Evolutionary conservation across 768 basidiomycete genomes (phyloP), one percentile per base, ranked within the genome.

Genomic region (Cystobasidium onofrii): DNA sequence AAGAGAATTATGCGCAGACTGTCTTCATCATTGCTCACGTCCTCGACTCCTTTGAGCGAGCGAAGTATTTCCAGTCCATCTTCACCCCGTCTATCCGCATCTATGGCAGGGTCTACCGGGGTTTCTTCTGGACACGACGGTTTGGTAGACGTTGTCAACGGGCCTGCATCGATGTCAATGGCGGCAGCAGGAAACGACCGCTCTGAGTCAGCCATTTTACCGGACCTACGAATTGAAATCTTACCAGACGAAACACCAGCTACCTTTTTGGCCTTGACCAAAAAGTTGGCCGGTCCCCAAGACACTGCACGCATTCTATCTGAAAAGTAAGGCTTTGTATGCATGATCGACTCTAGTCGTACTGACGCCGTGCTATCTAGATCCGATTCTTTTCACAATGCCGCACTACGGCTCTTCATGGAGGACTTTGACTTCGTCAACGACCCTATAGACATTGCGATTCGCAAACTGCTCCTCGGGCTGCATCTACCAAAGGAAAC

Each of bases 401-500:
- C 85, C 69, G 89, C 92, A 1, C 84, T 97, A 63, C 84, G 84
- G 71, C 78, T 84, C 15, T 94, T 91, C 80, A 85, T 98, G 74
- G 83, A 83, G 57, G 85, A 85, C 52, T 98, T 97, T 80, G 85
- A 88, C 76, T 96, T 98, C 79, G 15, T 41, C 6, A 84, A 85
- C 57, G 88, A 92, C 77, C 89, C 96, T 12, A 85, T 99, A 39
- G 96, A 99, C 79, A 87, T 98, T 34, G 91, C 96, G 23, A 83
- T 99, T 50, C 88, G 96, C 46, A 88, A 87, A 78, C 80, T 99
- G 61, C 84, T 99, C 41, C 92, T 96, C 90, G 88, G 93, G 77
- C 87, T 96, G 27, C 87, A 90, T 44, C 85, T 99, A 31, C 96
- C 96, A 1, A 85, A 88, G 70, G 96, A 99, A 83, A 97, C 96